phyloP scores from a whole-genome alignment of 2,329 filamentous ascomycete genomes.

The Penicillium sp. region DNA sequence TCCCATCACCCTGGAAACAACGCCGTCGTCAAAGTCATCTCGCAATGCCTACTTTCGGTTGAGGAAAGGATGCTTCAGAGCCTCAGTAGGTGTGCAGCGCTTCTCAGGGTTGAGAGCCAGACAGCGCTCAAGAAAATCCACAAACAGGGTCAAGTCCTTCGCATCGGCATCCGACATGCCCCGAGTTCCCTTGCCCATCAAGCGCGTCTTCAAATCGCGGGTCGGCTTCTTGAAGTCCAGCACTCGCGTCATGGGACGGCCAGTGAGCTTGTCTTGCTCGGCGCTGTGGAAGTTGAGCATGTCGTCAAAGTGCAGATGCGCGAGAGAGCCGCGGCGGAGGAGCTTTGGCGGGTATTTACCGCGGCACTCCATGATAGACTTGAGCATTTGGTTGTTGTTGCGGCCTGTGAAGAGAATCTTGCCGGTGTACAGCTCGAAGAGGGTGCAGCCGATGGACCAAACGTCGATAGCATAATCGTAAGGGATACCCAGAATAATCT shows the following conservation, averaged over 20 bases:
- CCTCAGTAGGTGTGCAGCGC: constrained; percentile 82
- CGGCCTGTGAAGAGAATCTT: constrained; percentile 95
- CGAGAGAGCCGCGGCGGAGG: constrained; percentile 77
- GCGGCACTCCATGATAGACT: constrained; percentile 91
- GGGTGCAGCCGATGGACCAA: constrained; percentile 96
- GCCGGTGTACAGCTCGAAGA: constrained; percentile 96
- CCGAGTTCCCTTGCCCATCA: constrained; percentile 70
- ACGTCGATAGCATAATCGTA: constrained; percentile 95
- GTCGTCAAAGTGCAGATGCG: constrained; percentile 79
- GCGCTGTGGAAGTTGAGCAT: constrained; percentile 80
- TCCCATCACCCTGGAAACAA: not conserved
- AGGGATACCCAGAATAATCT: constrained; percentile 95
- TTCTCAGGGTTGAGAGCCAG: constrained; percentile 90
- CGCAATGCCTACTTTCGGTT: constrained; percentile 40
- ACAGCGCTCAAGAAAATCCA: constrained; percentile 86
- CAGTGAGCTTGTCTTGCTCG: constrained; percentile 83
- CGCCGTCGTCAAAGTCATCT: not conserved
- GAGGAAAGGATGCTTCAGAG: constrained; percentile 88
- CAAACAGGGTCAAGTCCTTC: constrained; percentile 78
- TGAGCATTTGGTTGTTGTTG: constrained; percentile 98
- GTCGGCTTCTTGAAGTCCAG: constrained; percentile 66
- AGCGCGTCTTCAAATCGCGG: constrained; percentile 77
- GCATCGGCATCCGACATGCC: constrained; percentile 73
- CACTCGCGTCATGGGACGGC: constrained; percentile 64
- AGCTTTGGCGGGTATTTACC: constrained; percentile 90